phyloP scores from a whole-genome alignment of 768 basidiomycete species.

The Coprinopsis sp. region DNA sequence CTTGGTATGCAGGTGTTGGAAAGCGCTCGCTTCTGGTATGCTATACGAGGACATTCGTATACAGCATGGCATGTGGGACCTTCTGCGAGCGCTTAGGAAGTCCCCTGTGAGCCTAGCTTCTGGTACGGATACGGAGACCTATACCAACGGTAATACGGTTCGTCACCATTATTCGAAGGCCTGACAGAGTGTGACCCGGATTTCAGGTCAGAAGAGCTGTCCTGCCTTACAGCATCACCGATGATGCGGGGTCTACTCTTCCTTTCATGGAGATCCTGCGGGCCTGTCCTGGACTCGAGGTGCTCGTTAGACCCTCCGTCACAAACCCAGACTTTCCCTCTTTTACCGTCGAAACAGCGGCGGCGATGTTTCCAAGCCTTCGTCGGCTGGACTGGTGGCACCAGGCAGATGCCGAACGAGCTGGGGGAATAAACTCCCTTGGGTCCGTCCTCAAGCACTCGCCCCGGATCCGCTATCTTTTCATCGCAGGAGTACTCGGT shows the following conservation, averaged over 20 bases:
- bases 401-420: constrained; percentile 48
- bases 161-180: too few species aligned
- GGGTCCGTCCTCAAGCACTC: constrained; percentile 44
- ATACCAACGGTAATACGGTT: too few species aligned
- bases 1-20: constrained; percentile 57
- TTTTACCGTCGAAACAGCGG: constrained; percentile 49
- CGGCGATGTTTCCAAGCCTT: constrained; percentile 43
- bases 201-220: constrained; percentile 50
- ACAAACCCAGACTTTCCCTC: constrained; percentile 10
- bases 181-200: neutral
- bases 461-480: constrained; percentile 55
- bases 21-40: constrained; percentile 36
- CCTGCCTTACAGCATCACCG: constrained; percentile 54
- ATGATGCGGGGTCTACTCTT: constrained; percentile 19
- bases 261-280: constrained; percentile 44
- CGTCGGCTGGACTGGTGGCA: constrained; percentile 71
- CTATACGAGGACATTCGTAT: constrained; percentile 54
- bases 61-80: constrained; percentile 22
- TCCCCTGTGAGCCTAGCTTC: too few species aligned
- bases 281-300: constrained; percentile 45
- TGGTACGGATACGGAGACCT: too few species aligned
- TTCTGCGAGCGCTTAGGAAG: constrained; percentile 24
- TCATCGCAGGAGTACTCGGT: constrained; percentile 45
- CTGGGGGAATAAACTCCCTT: constrained; percentile 65
- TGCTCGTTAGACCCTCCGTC: constrained; percentile 46